Conservation (phyloP, 2,329 filamentous ascomycete genomes). For the Clarireedia homoeocarpa region DNA sequence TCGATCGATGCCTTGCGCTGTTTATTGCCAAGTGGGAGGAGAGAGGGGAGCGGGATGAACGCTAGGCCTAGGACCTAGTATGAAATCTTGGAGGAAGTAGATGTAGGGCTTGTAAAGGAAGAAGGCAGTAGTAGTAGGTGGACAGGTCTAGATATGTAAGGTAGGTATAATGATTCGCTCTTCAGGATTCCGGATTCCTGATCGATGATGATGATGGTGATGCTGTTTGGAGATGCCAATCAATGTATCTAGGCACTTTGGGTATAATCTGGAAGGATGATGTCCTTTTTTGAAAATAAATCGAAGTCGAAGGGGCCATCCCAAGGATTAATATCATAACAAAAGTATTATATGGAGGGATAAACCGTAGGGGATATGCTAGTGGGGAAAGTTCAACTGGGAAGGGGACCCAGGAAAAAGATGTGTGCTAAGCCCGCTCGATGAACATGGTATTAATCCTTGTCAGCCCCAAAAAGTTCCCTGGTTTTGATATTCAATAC, state of each 20-base stretch:
- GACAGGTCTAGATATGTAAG: too few relatives aligned
- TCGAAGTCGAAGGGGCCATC: neutral
- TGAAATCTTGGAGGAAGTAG: neutral
- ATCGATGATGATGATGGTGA: too few relatives aligned
- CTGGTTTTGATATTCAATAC: neutral
- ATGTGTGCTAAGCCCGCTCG: neutral
- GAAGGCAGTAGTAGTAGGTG: neutral
- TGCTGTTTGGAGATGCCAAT: neutral
- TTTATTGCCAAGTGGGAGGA: constrained; percentile 7
- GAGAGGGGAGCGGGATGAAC: neutral
- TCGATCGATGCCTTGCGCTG: constrained; percentile 16
- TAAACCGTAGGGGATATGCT: neutral
- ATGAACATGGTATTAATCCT: neutral
- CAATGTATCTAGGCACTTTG: neutral
- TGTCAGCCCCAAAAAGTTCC: neutral
- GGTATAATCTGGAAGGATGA: neutral
- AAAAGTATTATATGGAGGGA: neutral
- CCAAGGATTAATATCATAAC: neutral
- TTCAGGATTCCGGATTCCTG: too few relatives aligned
- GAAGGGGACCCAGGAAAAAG: neutral
- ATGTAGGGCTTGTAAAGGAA: neutral
- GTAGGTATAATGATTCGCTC: too few relatives aligned
- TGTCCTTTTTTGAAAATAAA: neutral
- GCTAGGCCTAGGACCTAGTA: neutral
- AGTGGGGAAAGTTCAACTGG: neutral